phyloP scores from a whole-genome alignment of 2,329 filamentous ascomycete species.

The Neopestalotiopsis sp. region DNA sequence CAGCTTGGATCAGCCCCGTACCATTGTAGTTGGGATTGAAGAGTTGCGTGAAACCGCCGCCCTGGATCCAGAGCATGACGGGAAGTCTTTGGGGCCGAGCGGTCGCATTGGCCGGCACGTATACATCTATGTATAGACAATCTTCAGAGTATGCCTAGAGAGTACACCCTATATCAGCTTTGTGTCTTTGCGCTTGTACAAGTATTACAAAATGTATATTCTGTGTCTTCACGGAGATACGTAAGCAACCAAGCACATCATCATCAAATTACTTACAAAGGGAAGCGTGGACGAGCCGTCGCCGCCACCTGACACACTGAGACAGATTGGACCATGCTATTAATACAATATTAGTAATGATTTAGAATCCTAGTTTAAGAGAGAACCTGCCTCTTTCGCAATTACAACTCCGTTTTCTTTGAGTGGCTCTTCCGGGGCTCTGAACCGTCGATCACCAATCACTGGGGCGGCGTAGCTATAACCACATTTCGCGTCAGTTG shows the following conservation, averaged over 20 bases:
- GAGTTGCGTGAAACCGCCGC: conserved; percentile 29
- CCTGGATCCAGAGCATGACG: conserved; percentile 32
- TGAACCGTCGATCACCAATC: not conserved
- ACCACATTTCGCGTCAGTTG: not conserved
- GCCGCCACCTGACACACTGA: not conserved
- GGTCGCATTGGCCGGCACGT: conserved; percentile 45
- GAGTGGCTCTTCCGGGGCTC: not conserved
- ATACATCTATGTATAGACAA: conserved; percentile 61
- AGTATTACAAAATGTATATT: too few species aligned
- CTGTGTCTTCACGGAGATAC: too few species aligned
- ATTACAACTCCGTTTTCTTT: not conserved
- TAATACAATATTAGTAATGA: not conserved
- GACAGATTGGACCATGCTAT: not conserved
- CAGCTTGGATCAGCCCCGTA: conserved; percentile 38
- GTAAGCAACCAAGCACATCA: too few species aligned
- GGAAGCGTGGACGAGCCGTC: not conserved
- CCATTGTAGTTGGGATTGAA: conserved; percentile 36
- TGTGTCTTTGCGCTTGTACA: too few species aligned
- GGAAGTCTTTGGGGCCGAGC: conserved; percentile 19
- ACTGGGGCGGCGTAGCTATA: not conserved
- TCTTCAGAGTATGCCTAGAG: conserved; percentile 43
- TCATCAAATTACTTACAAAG: not conserved
- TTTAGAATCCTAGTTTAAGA: not conserved
- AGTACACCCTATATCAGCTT: too few species aligned
- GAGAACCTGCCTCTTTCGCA: not conserved